Evolutionary conservation across 2,329 filamentous ascomycete species (phyloP).

Genomic region (Fusarium sp.): DNA sequence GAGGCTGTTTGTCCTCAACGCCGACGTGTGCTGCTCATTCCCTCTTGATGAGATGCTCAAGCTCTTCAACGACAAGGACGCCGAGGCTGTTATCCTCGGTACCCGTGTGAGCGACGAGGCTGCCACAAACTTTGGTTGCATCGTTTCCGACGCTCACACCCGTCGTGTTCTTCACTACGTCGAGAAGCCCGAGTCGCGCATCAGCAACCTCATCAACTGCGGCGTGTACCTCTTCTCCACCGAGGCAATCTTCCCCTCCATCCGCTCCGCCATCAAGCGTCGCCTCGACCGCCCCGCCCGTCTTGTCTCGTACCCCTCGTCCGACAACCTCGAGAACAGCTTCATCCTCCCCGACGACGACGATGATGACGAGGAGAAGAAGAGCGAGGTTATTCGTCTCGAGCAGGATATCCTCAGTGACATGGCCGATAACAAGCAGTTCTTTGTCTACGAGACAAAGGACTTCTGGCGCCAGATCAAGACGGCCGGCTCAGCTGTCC

Average conservation of each 20-base stretch:
- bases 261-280: slow-evolving; percentile 94
- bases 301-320: slow-evolving; percentile 93
- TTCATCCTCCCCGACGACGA: slow-evolving; percentile 61
- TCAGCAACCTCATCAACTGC: slow-evolving; percentile 99
- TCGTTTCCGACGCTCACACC: slow-evolving; percentile 93
- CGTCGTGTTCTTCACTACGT: slow-evolving; percentile 98
- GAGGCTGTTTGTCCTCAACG: slow-evolving; percentile 96
- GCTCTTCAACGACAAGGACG: slow-evolving; percentile 93
- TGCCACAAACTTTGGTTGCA: slow-evolving; percentile 96
- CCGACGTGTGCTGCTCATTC: slow-evolving; percentile 99
- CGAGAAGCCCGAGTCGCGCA: slow-evolving; percentile 97
- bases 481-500: slow-evolving; percentile 95
- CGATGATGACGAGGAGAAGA: slow-evolving; percentile 80
- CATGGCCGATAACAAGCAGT: slow-evolving; percentile 95
- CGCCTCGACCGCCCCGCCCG: slow-evolving; percentile 86
- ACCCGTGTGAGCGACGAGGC: slow-evolving; percentile 92
- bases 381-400: slow-evolving; percentile 89
- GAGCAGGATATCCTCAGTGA: slow-evolving; percentile 98
- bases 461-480: slow-evolving; percentile 99
- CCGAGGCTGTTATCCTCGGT: slow-evolving; percentile 95
- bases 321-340: slow-evolving; percentile 86
- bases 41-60: slow-evolving; percentile 95
- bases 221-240: slow-evolving; percentile 98
- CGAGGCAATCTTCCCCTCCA: slow-evolving; percentile 96
- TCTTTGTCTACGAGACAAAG: slow-evolving; percentile 98